These are phyloP conservation scores for Choricystis sp. DNA, from an alignment of 139 green algal genomes.

Conservation along the genomic window DNA sequence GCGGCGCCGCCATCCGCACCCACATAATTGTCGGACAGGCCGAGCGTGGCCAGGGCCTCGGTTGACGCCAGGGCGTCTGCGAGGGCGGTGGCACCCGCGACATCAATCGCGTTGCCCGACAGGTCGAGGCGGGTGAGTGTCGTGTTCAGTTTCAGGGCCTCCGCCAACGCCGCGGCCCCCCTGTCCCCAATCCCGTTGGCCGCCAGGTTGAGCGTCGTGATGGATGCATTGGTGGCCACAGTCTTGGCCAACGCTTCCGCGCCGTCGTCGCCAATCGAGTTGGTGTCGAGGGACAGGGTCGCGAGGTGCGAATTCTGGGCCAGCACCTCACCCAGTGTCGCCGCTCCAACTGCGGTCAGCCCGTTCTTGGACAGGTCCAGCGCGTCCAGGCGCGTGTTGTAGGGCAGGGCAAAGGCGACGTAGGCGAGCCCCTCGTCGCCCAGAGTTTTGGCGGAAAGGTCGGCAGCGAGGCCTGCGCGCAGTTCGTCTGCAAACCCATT, in stretches of 20 bases:
- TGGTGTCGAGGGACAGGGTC: slow-evolving; percentile 60
- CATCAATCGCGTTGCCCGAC: slow-evolving; percentile 68
- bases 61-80: slow-evolving; percentile 54
- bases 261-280: slow-evolving; percentile 49
- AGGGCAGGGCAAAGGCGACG: slow-evolving; percentile 72
- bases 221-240: slow-evolving; percentile 10
- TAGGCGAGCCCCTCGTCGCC: slow-evolving; percentile 75
- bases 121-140: slow-evolving; percentile 58
- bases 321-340: slow-evolving; percentile 46
- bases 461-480: slow-evolving; percentile 20
- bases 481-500: background rate
- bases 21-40: slow-evolving; percentile 64
- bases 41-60: slow-evolving; percentile 31
- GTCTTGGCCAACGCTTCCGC: slow-evolving; percentile 37
- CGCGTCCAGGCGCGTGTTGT: slow-evolving; percentile 64
- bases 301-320: slow-evolving; percentile 31
- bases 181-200: slow-evolving; percentile 53
- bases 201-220: slow-evolving; percentile 34
- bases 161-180: slow-evolving; percentile 67
- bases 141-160: slow-evolving; percentile 68
- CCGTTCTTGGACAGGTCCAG: slow-evolving; percentile 84
- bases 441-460: slow-evolving; percentile 75
- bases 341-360: slow-evolving; percentile 50
- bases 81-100: slow-evolving; percentile 50
- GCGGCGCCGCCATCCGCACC: slow-evolving; percentile 40